Conservation (phyloP, 2,329 filamentous ascomycete species). For the Thielaviopsis punctulata region DNA sequence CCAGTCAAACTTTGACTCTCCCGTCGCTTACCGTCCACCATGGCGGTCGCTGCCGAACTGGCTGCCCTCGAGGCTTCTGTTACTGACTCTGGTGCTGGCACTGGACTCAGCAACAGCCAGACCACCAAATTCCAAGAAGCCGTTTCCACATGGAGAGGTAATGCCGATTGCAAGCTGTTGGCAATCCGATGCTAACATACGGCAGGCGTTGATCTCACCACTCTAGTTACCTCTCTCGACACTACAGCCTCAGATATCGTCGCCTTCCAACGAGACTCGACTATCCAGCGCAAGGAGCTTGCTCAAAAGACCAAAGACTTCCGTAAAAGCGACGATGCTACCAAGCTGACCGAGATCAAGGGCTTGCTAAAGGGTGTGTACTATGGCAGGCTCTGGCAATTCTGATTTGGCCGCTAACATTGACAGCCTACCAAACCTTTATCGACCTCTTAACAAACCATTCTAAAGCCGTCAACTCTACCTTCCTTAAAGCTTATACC, state of each 20-base stretch:
- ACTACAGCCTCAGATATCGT: constrained; percentile 91
- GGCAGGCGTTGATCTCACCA: constrained; percentile 70
- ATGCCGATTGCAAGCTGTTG: neutral
- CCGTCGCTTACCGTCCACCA: constrained; percentile 3
- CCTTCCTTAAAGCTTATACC: constrained; percentile 85
- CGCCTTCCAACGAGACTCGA: constrained; percentile 81
- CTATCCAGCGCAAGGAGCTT: constrained; percentile 87
- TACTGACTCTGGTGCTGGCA: constrained; percentile 16
- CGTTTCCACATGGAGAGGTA: constrained; percentile 92
- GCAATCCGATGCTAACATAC: constrained; percentile 7
- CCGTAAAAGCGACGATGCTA: constrained; percentile 74
- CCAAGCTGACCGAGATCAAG: constrained; percentile 79
- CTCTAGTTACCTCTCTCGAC: constrained; percentile 71
- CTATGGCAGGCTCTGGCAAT: neutral
- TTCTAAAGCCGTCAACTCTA: constrained; percentile 82
- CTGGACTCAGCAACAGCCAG: constrained; percentile 38
- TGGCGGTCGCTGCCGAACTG: constrained; percentile 17
- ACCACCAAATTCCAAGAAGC: constrained; percentile 81
- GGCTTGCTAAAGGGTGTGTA: constrained; percentile 60
- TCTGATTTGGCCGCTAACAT: neutral
- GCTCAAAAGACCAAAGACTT: constrained; percentile 99
- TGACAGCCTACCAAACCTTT: constrained; percentile 78
- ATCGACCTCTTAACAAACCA: constrained; percentile 94
- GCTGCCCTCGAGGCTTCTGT: constrained; percentile 17
- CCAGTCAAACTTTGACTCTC: neutral